Evolutionary conservation across 306 rosid genomes (phyloP), one percentile per base, ranked within the genome.

Genomic region (Castanea mollissima): DNA sequence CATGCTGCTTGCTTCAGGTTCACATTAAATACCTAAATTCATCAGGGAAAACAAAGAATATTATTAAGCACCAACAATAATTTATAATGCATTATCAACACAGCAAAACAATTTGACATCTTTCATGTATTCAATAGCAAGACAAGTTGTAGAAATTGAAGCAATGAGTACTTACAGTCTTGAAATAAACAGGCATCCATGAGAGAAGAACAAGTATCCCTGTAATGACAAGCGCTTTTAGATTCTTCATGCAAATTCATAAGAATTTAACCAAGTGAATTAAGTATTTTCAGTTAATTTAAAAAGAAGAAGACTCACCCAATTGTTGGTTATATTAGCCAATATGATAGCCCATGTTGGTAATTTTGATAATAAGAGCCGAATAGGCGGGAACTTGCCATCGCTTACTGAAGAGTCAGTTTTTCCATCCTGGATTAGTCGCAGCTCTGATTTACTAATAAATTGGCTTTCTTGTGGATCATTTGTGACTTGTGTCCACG

Each of bases 131-230:
- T 13, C 13, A 1, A 67, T 9, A 15, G 21, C 23, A 73, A 78
- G 32, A 80, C 6, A 21, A n/a, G 20, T 35, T 5, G 6, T 44
- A 51, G 25, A 73, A 59, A 67, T 67, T 15, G 60, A 75, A 80
- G 76, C 68, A 76, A 83, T 74, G 74, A 55, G 51, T 35, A 78
- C 89, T 86, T 92, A 94, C 98, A 0, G 92, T 94, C 85, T 94
- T 92, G 85, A 94, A 94, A 75, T 94, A 94, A 83, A 94, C 92
- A 1, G 98, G 98, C 98, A 94, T 91, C 98, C 98, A 94, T 18
- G 98, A 91, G 20, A 94, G 98, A 51, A 94, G 98, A 90, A 94
- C 98, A 79, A 94, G 88, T 94, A 94, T 0, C 98, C 97, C 98
- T 94, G 90, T 63, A 82, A 78, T 29, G 81, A 35, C 78, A 73